Conservation (phyloP, 2,329 filamentous ascomycete genomes). For the Lasiodiplodia hormozganensis region DNA sequence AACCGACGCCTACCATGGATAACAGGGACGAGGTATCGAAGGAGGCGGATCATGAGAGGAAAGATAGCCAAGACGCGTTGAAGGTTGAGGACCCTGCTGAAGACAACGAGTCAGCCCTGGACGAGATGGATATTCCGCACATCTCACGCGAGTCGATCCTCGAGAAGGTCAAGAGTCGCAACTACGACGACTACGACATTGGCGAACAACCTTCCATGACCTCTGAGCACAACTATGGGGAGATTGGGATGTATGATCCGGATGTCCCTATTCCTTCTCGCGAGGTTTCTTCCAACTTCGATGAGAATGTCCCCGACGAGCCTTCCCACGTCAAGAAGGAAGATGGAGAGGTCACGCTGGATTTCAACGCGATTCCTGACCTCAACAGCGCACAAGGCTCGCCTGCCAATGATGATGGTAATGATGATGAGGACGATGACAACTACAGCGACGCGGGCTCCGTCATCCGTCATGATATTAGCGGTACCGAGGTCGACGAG, state of each 20-base stretch:
- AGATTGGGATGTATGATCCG: slow-evolving; percentile 72
- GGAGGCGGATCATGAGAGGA: slow-evolving; percentile 32
- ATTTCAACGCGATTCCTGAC: slow-evolving; percentile 68
- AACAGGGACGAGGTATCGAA: slow-evolving; percentile 13
- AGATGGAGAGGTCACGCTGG: slow-evolving; percentile 54
- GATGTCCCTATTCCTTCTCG: slow-evolving; percentile 90
- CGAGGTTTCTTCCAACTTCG: slow-evolving; percentile 68
- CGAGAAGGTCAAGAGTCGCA: slow-evolving; percentile 76
- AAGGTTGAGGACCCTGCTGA: slow-evolving; percentile 47
- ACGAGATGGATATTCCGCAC: slow-evolving; percentile 72
- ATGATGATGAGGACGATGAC: slow-evolving; percentile 41
- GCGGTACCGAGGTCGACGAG: slow-evolving; percentile 43
- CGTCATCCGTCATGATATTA: slow-evolving; percentile 62
- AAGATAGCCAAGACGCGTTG: slow-evolving; percentile 36
- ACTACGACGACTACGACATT: slow-evolving; percentile 56
- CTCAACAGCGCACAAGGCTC: slow-evolving; percentile 63
- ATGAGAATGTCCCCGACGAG: slow-evolving; percentile 67
- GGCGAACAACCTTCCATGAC: slow-evolving; percentile 52
- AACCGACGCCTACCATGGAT: slow-evolving; percentile 47
- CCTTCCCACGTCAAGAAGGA: slow-evolving; percentile 69
- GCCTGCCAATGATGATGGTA: slow-evolving; percentile 43
- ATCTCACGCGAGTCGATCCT: slow-evolving; percentile 96
- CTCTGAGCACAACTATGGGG: slow-evolving; percentile 61
- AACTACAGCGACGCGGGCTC: slow-evolving; percentile 51
- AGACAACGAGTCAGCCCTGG: slow-evolving; percentile 41